Percentiles rank a stretch among this genome's conserved stretches.
phyloP scores from a whole-genome alignment of 805 yeast species.

The Clavispora asparagi region DNA sequence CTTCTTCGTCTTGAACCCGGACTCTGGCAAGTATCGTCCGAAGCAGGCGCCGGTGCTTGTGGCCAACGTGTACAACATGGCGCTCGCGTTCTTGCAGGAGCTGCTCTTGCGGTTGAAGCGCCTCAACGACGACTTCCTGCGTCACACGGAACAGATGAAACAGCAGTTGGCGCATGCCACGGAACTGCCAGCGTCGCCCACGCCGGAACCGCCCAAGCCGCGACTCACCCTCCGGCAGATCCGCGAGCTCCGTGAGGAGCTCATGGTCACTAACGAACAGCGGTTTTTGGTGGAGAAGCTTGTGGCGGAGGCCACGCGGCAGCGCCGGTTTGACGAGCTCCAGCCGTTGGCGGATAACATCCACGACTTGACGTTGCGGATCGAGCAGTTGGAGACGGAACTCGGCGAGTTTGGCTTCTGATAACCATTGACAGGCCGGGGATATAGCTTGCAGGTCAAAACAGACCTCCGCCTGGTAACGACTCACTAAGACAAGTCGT shows the following conservation, averaged over 20 bases:
- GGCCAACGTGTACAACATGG: constrained; percentile 52
- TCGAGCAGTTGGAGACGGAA: constrained; percentile 38
- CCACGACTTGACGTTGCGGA: constrained; percentile 49
- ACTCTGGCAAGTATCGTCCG: constrained; percentile 1
- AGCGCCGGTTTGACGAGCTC: constrained; percentile 74
- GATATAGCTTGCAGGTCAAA: no score
- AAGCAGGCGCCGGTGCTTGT: constrained; percentile 17
- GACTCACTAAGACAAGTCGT: no score
- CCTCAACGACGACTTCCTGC: constrained; percentile 41
- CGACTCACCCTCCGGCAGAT: constrained; percentile 47
- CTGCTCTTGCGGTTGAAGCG: constrained; percentile 60
- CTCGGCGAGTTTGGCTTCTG: constrained; percentile 51
- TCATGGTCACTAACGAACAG: constrained; percentile 88
- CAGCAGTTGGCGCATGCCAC: constrained; percentile 24
- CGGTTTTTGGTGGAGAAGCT: constrained; percentile 62
- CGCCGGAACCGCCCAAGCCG: constrained; percentile 10
- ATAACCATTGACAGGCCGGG: no score
- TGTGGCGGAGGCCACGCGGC: constrained; percentile 56
- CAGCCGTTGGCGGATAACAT: constrained; percentile 53
- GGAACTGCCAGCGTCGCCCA: not conserved
- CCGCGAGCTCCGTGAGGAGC: constrained; percentile 58
- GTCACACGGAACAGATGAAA: not conserved
- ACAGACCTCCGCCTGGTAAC: no score
- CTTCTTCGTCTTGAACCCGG: constrained; percentile 3
- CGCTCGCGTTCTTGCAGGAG: constrained; percentile 59